A percentile compares a stretch with the other conserved stretches of the same genome.
Conservation (phyloP, 2,329 filamentous ascomycete species). For the Colletotrichum siamense region DNA sequence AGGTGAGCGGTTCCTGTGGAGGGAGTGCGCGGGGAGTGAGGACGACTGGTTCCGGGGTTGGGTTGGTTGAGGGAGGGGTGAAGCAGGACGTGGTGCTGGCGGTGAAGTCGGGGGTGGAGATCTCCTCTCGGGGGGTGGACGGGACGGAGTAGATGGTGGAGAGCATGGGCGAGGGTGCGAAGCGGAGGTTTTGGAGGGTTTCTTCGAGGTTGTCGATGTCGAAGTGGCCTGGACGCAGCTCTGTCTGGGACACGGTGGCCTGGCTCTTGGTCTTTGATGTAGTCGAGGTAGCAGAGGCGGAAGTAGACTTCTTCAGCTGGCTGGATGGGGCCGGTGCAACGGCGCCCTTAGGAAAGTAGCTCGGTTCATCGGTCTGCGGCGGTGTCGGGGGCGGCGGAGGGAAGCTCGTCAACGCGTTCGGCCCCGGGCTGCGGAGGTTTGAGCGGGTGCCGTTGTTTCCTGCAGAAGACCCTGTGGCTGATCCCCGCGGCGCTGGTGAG, state of each 20-base stretch:
- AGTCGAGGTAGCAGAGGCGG: not conserved
- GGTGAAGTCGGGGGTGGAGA: slow-evolving; percentile 7
- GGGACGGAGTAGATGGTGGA: slow-evolving; percentile 18
- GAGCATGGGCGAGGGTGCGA: slow-evolving; percentile 18
- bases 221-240: not conserved
- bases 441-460: not conserved
- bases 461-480: not conserved
- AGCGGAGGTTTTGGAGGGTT: slow-evolving; percentile 14
- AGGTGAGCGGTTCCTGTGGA: not conserved
- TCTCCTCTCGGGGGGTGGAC: slow-evolving; percentile 8
- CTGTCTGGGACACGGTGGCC: not conserved
- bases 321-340: not conserved
- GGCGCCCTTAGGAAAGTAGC: not conserved
- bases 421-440: slow-evolving; percentile 3
- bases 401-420: slow-evolving; percentile 15
- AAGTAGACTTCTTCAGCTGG: not conserved
- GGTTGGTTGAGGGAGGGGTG: slow-evolving; percentile 16
- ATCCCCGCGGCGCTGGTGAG: not conserved
- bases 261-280: not conserved
- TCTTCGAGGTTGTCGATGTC: slow-evolving; percentile 18
- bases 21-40: not conserved
- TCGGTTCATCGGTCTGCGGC: not conserved
- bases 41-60: slow-evolving; percentile 6
- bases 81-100: slow-evolving; percentile 10
- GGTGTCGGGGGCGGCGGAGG: slow-evolving; percentile 12